Evolutionary conservation across 139 green algal species (phyloP), one percentile per base, ranked within the genome.

Genomic region (Zygnema cylindricum): DNA sequence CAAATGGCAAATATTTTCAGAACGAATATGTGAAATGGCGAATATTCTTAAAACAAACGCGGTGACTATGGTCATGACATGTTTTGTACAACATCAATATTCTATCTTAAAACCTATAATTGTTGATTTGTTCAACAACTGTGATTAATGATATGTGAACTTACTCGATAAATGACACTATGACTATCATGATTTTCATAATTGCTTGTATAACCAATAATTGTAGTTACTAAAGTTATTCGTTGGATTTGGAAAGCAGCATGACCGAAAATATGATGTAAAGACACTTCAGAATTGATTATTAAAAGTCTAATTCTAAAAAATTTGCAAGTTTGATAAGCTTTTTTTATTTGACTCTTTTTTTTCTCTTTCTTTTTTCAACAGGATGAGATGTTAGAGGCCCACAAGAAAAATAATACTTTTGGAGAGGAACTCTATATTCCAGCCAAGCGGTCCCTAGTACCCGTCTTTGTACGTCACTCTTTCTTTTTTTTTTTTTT

Each of bases 311-410:
- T 69, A 42, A n/a, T 3, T 23, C 36, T 81, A 36, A 33, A 33
- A n/a, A n/a, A 30, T n/a, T 30, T 30, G 30, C 57, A 73, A 73
- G 57, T 73, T n/a, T n/a, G 30, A n/a, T 73, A 30, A n/a, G 30
- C 30, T n/a, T 43, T 43, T 79, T 79, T 79, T 42, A 11, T 38
- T 25, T 3, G 38, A 55, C 36, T 11, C 38, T 42, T 79, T 79
- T 11, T 11, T 42, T 79, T 55, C 7, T 11, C 36, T 11, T 43
- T 79, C 11, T 30, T 43, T 3, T 3, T 42, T 42, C 7, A 30
- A 33, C 77, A 84, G 77, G 77, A 84, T 11, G 77, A 49, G 35
- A 21, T 84, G 2, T 84, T 84, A 11, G 77, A 84, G 35, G 77
- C 54, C 3, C 77, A 84, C 38, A 49, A 84, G 38, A 55, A 49